These are phyloP conservation scores for Blastobotrys petasosporus DNA, from an alignment of 1,139 yeast genomes.

Conservation along the genomic window DNA sequence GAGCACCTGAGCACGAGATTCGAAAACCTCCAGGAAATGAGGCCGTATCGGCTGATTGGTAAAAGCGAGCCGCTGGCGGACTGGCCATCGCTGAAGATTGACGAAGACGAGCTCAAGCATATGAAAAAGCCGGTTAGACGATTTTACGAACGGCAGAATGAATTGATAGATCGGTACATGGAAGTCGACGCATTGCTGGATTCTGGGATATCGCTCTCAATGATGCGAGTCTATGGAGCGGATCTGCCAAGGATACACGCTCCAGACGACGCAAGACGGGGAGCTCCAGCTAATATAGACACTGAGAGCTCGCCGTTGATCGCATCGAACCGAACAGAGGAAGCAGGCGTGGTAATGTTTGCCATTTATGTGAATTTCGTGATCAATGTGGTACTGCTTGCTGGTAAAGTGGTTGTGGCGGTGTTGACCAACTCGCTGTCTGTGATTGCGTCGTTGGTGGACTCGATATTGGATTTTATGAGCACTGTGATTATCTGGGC, in stretches of 20 bases:
- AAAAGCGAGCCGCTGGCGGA: constrained; percentile 41
- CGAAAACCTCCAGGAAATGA: constrained; percentile 38
- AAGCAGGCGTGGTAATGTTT: constrained; percentile 42
- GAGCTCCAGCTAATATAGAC: constrained; percentile 56
- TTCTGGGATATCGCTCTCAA: constrained; percentile 61
- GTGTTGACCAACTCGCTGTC: constrained; percentile 64
- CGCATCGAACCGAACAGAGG: constrained; percentile 40
- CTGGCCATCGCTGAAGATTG: constrained; percentile 41
- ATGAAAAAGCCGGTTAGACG: constrained; percentile 25
- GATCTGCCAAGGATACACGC: constrained; percentile 34
- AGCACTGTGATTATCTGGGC: constrained; percentile 68
- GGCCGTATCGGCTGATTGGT: constrained; percentile 58
- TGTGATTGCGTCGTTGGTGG: constrained; percentile 71
- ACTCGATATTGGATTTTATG: constrained; percentile 65
- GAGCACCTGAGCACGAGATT: constrained; percentile 17
- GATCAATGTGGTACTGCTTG: constrained; percentile 52
- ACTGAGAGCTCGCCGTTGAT: constrained; percentile 49
- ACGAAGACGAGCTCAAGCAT: constrained; percentile 26
- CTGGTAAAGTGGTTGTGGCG: constrained; percentile 61
- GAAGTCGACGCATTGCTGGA: constrained; percentile 65
- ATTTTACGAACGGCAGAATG: constrained; percentile 46
- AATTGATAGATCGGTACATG: constrained; percentile 48
- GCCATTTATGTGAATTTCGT: constrained; percentile 64
- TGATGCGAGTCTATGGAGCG: constrained; percentile 57
- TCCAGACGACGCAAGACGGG: constrained; percentile 30